Evolutionary conservation across 2,329 filamentous ascomycete species (phyloP).

Genomic region (Penicillium sp.): DNA sequence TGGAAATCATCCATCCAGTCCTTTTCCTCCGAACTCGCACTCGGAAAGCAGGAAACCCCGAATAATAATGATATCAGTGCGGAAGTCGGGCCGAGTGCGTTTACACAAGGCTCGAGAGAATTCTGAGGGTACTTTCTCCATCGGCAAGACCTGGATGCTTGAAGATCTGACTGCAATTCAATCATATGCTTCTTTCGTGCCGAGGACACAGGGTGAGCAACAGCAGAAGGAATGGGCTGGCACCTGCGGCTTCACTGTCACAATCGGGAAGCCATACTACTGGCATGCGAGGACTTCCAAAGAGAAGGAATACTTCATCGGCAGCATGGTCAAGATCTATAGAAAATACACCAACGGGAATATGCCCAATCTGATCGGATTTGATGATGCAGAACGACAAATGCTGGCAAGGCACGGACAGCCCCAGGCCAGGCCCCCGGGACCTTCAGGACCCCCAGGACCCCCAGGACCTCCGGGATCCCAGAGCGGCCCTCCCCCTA

Average conservation of each 20-base stretch:
- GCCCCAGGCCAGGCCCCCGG: constrained; percentile 4
- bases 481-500: constrained; percentile 21
- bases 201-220: constrained; percentile 61
- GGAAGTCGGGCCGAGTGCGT: constrained; percentile 87
- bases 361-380: constrained; percentile 76
- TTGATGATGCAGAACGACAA: constrained; percentile 77
- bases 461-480: constrained; percentile 11
- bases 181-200: constrained; percentile 69
- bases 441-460: constrained; percentile 9
- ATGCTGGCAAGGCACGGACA: constrained; percentile 63
- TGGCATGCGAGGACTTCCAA: constrained; percentile 93
- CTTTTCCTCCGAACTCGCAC: constrained; percentile 77
- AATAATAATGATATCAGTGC: constrained; percentile 89
- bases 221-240: constrained; percentile 74
- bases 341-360: constrained; percentile 92
- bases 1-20: constrained; percentile 76
- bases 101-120: constrained; percentile 98
- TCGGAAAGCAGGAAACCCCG: constrained; percentile 80
- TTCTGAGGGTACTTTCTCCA: constrained; percentile 88
- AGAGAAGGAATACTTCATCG: constrained; percentile 99
- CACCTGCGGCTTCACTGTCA: constrained; percentile 82
- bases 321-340: constrained; percentile 93
- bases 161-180: constrained; percentile 85
- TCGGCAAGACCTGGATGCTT: constrained; percentile 97
- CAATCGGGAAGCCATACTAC: constrained; percentile 91